Evolutionary conservation across 306 rosid genomes (phyloP), one percentile per base, ranked within the genome.

Genomic region (Medicago arabica): DNA sequence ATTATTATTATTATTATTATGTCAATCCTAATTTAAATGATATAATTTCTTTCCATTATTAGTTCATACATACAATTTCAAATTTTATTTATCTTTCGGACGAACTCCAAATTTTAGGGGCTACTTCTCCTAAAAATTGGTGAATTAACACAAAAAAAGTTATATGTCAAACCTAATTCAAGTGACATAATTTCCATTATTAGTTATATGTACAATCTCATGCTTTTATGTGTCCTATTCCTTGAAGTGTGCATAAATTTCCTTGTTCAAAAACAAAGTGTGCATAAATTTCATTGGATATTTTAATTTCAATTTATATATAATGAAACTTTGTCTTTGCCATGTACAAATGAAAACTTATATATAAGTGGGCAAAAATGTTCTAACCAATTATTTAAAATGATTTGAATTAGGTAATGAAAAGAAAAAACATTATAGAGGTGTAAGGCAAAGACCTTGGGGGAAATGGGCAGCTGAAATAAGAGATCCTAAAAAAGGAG

Each of bases 391-490:
- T 60, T 60, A 28, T 60, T 28, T 13, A 28, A 60, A 28, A 28
- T 66, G 11, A 40, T 66, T 66, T 18, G 16, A 41, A 34, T 34
- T 34, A 66, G 72, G 72, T 47, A 67, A 67, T 43, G 74, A 25
- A 9, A 81, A 70, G 54, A 83, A 72, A 44, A 79, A 75, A 68
- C 87, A 83, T 65, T 86, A 86, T 72, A 81, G 89, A 62, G 89
- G 89, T 2, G 89, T 86, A 0, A 78, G 89, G 71, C 87, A 81
- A 10, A 81, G 89, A 57, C 89, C 89, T 1, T 86, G 87, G 89
- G 89, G 89, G 0, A 84, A 84, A 34, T 86, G 86, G 83, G 89
- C 89, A 38, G 89, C 89, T 3, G 89, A 86, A 73, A 86, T 86
- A 59, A 79, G 89, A 61, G 89, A 86, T 76, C 89, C 89, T 14